These are phyloP conservation scores for Hypoxylon sp. DNA, from an alignment of 2,329 filamentous ascomycete genomes.

Conservation along the genomic window DNA sequence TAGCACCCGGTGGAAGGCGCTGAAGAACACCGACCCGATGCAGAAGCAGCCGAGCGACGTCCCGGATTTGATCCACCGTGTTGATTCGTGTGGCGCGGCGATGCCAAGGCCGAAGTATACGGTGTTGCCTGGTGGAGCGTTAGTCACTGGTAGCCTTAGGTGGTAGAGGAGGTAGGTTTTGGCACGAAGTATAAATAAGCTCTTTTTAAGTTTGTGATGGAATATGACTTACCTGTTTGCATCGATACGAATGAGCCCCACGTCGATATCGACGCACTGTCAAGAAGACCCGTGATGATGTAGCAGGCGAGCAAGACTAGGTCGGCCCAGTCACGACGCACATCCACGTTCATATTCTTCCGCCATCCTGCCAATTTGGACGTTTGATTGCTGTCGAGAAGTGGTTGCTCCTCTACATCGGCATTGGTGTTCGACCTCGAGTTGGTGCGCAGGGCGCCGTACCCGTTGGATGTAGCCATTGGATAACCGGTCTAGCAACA, in stretches of 20 bases:
- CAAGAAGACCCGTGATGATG: conserved; percentile 81
- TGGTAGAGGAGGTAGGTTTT: neutral
- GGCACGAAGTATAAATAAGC: neutral
- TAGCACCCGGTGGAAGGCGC: conserved; percentile 75
- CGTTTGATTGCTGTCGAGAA: conserved; percentile 45
- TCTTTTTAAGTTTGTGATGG: neutral
- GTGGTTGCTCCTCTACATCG: conserved; percentile 56
- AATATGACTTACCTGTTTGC: conserved; percentile 75
- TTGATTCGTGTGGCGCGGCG: conserved; percentile 67
- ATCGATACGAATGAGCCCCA: conserved; percentile 88
- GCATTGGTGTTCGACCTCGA: conserved; percentile 30
- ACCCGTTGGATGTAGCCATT: conserved; percentile 51
- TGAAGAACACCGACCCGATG: conserved; percentile 79
- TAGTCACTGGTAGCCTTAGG: neutral
- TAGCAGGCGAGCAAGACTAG: conserved; percentile 79
- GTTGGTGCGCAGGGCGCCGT: conserved; percentile 46
- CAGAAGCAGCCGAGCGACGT: conserved; percentile 80
- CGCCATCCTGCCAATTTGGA: conserved; percentile 50
- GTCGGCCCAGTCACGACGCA: conserved; percentile 76
- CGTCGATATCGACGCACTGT: conserved; percentile 81
- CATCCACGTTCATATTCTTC: conserved; percentile 59
- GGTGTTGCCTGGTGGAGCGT: conserved; percentile 72
- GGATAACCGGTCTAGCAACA: conserved; percentile 2
- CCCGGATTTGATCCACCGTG: conserved; percentile 79
- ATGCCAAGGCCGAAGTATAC: conserved; percentile 83